Conservation (phyloP, 495 filamentous ascomycete genomes). For the Aspergillus cavernicola region DNA sequence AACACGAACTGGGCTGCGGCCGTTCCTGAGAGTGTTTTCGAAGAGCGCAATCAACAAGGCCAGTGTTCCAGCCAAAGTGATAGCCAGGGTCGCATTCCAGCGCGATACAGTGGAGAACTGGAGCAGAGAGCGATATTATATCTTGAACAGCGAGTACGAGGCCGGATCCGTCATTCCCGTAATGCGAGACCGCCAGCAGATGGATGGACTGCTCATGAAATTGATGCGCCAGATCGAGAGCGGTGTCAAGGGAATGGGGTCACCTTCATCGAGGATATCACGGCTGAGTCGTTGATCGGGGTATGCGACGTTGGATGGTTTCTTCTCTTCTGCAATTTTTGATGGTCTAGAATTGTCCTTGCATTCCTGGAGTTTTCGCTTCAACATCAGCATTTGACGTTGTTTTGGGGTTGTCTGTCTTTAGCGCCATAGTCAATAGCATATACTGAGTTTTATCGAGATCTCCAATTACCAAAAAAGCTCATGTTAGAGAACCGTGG, state of each 20-base stretch:
- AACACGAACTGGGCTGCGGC: slow-evolving; percentile 35
- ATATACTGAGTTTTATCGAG: too few relatives aligned
- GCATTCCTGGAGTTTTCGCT: slow-evolving; percentile 14
- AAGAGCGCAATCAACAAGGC: slow-evolving; percentile 40
- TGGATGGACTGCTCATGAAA: slow-evolving; percentile 30
- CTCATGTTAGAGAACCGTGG: not conserved
- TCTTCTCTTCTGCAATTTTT: not conserved
- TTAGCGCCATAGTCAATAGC: slow-evolving; percentile 1
- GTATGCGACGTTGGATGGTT: not conserved
- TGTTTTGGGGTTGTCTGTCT: slow-evolving; percentile 1
- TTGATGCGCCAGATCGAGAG: slow-evolving; percentile 35
- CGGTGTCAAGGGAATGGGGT: slow-evolving; percentile 28
- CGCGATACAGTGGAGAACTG: slow-evolving; percentile 30
- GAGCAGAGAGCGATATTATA: slow-evolving; percentile 38
- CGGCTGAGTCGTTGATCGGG: slow-evolving; percentile 14
- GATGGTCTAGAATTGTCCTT: slow-evolving; percentile 10
- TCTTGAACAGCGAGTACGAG: slow-evolving; percentile 37
- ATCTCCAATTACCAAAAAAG: not conserved
- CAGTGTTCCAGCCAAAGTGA: slow-evolving; percentile 38
- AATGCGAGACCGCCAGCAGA: slow-evolving; percentile 28
- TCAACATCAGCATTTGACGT: not conserved
- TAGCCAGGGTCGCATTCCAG: slow-evolving; percentile 41
- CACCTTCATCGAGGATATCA: slow-evolving; percentile 26
- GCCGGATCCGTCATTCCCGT: slow-evolving; percentile 37
- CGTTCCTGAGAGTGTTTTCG: slow-evolving; percentile 37